These are phyloP conservation scores for Scenedesmus sp. DNA, from an alignment of 163 green algal genomes.

Conservation along the genomic window DNA sequence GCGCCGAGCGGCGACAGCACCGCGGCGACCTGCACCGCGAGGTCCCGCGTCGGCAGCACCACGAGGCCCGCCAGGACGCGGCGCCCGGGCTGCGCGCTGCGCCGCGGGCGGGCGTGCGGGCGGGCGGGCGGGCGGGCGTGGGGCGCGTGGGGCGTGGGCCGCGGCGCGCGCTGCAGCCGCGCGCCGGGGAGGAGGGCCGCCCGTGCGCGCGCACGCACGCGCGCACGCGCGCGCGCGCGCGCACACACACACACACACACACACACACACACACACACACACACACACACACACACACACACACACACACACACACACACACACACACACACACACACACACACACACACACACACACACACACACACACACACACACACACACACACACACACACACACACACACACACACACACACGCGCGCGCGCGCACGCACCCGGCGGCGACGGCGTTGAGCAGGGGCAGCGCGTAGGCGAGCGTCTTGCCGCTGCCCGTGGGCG, in stretches of 20 bases:
- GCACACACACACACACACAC: neutral
- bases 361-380: too few relatives aligned
- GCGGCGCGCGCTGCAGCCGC: too few relatives aligned
- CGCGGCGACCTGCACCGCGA: conserved; percentile 78
- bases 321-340: neutral
- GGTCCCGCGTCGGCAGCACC: conserved; percentile 90
- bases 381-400: neutral
- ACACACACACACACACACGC: too few relatives aligned
- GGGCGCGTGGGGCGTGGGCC: too few relatives aligned
- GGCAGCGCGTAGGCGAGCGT: conserved; percentile 93
- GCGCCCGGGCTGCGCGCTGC: conserved; percentile 11
- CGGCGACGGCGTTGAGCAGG: conserved; percentile 74
- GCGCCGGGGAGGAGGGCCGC: too few relatives aligned
- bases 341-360: neutral
- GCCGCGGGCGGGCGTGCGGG: too few relatives aligned
- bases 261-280: neutral
- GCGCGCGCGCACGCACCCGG: neutral
- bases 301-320: neutral
- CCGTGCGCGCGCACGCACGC: too few relatives aligned
- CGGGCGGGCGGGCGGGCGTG: too few relatives aligned
- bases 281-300: neutral
- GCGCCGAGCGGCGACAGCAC: conserved; percentile 67
- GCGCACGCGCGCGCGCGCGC: too few relatives aligned
- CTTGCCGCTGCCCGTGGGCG: conserved; percentile 93
- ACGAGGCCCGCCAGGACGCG: conserved; percentile 75